These are phyloP conservation scores for Mangifera indica DNA, from an alignment of 345 rosid genomes.

Conservation along the genomic window DNA sequence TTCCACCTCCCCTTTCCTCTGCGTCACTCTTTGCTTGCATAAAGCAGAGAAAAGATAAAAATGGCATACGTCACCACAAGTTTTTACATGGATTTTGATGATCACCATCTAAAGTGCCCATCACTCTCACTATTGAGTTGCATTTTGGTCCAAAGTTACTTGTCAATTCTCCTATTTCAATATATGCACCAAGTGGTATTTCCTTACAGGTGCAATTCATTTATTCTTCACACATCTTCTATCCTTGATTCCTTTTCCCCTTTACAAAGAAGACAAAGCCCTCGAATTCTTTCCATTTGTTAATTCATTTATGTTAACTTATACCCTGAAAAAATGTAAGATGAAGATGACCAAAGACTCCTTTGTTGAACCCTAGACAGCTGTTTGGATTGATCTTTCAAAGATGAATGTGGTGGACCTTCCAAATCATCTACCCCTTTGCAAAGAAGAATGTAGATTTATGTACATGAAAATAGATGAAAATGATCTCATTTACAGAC, in stretches of 20 bases:
- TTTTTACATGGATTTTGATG: neutral
- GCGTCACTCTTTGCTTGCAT: conserved; percentile 22
- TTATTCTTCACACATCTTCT: neutral
- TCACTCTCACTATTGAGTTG: conserved; percentile 24
- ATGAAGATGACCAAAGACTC: no score
- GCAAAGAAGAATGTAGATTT: no score
- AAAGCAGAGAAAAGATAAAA: neutral
- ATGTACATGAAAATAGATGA: neutral
- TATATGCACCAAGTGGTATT: neutral
- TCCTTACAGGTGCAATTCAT: neutral
- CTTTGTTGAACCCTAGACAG: neutral
- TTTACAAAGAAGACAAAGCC: neutral
- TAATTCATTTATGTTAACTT: no score
- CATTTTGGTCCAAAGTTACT: conserved; percentile 26
- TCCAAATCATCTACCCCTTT: no score
- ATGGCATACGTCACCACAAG: neutral
- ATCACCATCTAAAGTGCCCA: conserved; percentile 6
- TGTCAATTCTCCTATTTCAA: neutral
- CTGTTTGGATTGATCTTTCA: neutral
- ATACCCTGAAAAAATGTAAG: no score
- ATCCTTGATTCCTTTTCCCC: neutral
- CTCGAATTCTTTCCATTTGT: no score
- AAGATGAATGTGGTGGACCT: no score
- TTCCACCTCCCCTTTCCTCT: conserved; percentile 35
- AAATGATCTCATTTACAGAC: neutral